Base-by-base conservation (phyloP, 1,139 yeast genomes). In the Kodamaea alishanica region DNA sequence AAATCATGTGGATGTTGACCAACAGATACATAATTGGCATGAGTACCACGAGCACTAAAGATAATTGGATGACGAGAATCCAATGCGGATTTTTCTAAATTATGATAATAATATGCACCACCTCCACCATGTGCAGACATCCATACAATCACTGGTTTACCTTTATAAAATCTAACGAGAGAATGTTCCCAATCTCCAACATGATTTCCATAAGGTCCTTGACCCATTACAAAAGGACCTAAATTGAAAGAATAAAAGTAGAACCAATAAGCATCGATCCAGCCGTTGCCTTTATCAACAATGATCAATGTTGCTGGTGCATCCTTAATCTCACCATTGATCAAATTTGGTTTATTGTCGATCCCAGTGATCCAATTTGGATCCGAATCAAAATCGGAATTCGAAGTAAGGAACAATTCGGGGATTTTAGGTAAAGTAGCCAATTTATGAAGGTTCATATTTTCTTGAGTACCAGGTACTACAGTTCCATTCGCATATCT, bases 51-150 rank as follows among this genome's bases (percentile, higher is more conserved):
- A 0, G 97, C 97, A 29, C 95, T 79, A 59, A 85, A 92, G 2
- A 92, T 75, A 10, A 89, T 74, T 0, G 97, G 97, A 46, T 71
- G 75, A 38, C 51, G 65, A 3, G 63, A 55, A 36, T 70, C 69
- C 8, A 62, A 46, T 38, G 77, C 79, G 41, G 75, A 74, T 54
- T 84, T 85, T 54, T 89, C 96, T 45, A 89, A 64, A 24, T 88
- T 84, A 23, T 76, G 70, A 56, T 81, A 90, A 48, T 74, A 73
- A 58, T 84, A 92, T 0, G 96, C 97, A 20, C 90, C 84, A 4
- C 98, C 98, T 8, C 97, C 97, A 1, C 97, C 96, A 61, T 92
- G 98, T 1, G 97, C 97, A 25, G 95, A 84, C 95, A 92, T 86
- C 97, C 97, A 92, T n/a, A 90, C 80, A 42, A 84, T 76, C n/a